Conservation (phyloP, 805 yeast species). For the Barnettozyma salicaria region DNA sequence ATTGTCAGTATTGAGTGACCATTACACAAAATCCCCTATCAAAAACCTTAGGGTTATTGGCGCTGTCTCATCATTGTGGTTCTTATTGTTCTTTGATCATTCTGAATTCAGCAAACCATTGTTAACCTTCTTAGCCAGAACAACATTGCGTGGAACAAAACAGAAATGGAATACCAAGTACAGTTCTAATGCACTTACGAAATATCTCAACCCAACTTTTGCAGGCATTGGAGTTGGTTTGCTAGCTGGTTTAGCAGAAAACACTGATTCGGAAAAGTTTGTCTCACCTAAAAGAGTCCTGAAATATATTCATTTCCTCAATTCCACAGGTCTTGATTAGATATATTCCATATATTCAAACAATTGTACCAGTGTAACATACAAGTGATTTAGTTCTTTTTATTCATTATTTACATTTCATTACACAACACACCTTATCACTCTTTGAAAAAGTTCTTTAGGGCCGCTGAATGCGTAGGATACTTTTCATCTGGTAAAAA, state of each 20-base stretch:
- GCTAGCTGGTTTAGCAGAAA: background rate
- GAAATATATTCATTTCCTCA: background rate
- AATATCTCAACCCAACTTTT: constrained; percentile 3
- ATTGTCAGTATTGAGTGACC: constrained; percentile 1
- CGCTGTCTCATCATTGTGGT: constrained; percentile 13
- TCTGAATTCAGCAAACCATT: constrained; percentile 4
- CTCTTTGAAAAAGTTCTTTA: no score
- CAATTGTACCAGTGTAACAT: no score
- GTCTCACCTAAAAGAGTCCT: constrained; percentile 6
- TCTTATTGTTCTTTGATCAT: background rate
- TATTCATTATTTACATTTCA: no score
- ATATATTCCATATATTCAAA: no score
- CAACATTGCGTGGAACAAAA: constrained; percentile 4
- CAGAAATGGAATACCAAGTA: constrained; percentile 4
- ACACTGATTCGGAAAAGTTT: background rate
- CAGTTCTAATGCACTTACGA: background rate
- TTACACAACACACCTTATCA: no score
- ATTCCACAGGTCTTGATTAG: background rate
- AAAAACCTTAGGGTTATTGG: constrained; percentile 11
- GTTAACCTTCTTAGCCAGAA: constrained; percentile 6
- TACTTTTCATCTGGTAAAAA: no score
- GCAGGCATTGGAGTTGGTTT: constrained; percentile 7
- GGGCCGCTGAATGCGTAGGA: no score
- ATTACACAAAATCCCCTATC: background rate
- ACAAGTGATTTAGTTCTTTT: no score